Evolutionary conservation across 306 rosid genomes (phyloP).

Genomic region (Cucurbita maxima): DNA sequence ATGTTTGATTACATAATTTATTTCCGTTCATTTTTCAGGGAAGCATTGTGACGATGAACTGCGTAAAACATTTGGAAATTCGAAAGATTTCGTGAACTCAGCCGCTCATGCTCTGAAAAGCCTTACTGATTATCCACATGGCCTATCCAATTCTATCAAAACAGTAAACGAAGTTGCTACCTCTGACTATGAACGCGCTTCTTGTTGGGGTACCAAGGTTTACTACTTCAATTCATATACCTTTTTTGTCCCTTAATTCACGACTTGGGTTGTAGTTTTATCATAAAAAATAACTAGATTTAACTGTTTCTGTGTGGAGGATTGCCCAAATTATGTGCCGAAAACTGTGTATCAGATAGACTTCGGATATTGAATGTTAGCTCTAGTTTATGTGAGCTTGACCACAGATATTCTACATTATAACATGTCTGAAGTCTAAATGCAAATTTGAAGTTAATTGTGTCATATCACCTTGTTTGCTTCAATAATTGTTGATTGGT

Average conservation of each 20-base stretch:
- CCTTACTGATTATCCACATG: not conserved
- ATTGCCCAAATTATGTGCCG: not conserved
- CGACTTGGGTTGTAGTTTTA: not conserved
- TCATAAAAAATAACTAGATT: not conserved
- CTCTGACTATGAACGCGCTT: slow-evolving; percentile 2
- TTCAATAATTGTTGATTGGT: not conserved
- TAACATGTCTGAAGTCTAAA: not conserved
- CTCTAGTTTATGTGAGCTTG: not conserved
- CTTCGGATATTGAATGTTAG: not conserved
- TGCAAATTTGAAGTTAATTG: not conserved
- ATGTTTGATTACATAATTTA: not conserved
- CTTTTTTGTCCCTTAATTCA: too few relatives aligned
- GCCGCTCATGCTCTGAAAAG: not conserved
- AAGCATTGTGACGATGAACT: not conserved
- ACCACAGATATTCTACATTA: not conserved
- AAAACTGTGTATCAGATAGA: not conserved
- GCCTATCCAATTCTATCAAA: not conserved
- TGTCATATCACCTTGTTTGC: not conserved
- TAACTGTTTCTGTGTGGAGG: not conserved
- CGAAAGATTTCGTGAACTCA: not conserved
- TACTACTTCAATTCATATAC: not conserved
- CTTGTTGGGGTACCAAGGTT: slow-evolving; percentile 14
- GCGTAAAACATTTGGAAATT: not conserved
- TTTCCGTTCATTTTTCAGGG: not conserved
- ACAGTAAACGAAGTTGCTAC: slow-evolving; percentile 7